A percentile compares a stretch with the other conserved stretches of the same genome.
Conservation (phyloP, 768 basidiomycete species). For the Lactarius sanguifluus region DNA sequence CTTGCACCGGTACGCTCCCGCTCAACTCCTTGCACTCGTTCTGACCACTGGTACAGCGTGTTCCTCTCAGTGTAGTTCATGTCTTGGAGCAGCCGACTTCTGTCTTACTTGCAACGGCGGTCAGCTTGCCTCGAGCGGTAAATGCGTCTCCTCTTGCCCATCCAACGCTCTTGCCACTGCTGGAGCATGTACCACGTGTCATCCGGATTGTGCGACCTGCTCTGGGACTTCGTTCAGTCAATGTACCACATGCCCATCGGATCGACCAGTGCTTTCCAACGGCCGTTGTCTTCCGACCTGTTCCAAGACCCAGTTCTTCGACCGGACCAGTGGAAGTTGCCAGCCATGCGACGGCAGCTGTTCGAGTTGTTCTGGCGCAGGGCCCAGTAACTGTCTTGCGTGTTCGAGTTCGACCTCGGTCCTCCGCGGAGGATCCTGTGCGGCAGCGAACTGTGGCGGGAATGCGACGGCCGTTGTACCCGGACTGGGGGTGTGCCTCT, state of each 20-base stretch:
- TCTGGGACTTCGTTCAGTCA: conserved; percentile 76
- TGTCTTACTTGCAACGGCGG: conserved; percentile 72
- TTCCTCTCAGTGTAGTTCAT: conserved; percentile 71
- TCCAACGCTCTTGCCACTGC: conserved; percentile 65
- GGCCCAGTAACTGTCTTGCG: conserved; percentile 66
- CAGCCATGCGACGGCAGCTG: conserved; percentile 74
- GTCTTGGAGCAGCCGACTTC: conserved; percentile 61
- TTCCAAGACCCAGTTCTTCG: conserved; percentile 69
- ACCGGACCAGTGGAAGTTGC: conserved; percentile 61
- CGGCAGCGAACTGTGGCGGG: conserved; percentile 54
- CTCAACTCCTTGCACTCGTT: conserved; percentile 11
- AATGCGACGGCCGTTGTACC: conserved; percentile 56
- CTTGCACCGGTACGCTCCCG: conserved; percentile 61
- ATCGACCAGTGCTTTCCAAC: conserved; percentile 67
- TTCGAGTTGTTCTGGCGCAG: conserved; percentile 72
- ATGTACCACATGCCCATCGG: conserved; percentile 68
- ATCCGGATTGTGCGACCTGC: conserved; percentile 85
- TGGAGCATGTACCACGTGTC: conserved; percentile 70
- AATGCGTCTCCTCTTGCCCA: conserved; percentile 76
- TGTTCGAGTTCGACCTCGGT: conserved; percentile 66
- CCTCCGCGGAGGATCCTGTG: conserved; percentile 65
- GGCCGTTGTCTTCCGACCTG: conserved; percentile 82
- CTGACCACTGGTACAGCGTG: conserved; percentile 48
- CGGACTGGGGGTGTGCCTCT: conserved; percentile 76
- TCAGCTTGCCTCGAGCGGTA: conserved; percentile 67